Evolutionary conservation across 2,329 filamentous ascomycete genomes (phyloP).

Genomic region (Talaromyces sp.): DNA sequence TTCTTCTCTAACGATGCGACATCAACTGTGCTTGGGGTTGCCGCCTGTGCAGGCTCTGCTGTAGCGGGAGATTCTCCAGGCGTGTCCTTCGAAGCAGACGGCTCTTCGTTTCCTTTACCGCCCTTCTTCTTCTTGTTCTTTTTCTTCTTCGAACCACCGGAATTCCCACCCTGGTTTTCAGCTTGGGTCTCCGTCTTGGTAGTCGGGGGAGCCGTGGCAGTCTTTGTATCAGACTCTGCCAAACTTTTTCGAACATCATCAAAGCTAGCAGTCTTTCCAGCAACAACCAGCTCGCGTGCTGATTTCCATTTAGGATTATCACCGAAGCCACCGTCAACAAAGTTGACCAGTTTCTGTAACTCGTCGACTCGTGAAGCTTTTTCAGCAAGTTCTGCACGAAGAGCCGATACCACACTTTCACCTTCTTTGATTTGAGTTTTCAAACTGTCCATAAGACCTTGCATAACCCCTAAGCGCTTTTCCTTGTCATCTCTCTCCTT

Average conservation of each 20-base stretch:
- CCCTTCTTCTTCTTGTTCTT: conserved; percentile 88
- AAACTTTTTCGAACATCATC: conserved; percentile 30
- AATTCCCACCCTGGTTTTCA: conserved; percentile 16
- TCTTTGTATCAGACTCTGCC: conserved; percentile 21
- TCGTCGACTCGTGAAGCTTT: conserved; percentile 31
- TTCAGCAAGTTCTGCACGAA: conserved; percentile 40
- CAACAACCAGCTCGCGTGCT: conserved; percentile 27
- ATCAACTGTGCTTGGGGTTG: conserved; percentile 34
- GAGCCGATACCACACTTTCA: conserved; percentile 44
- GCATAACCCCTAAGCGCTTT: conserved; percentile 52
- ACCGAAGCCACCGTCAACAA: conserved; percentile 36
- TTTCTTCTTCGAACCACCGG: conserved; percentile 62
- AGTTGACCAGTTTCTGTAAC: conserved; percentile 33
- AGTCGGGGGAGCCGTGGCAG: conserved; percentile 16
- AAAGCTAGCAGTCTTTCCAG: conserved; percentile 31
- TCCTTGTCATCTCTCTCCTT: conserved; percentile 39
- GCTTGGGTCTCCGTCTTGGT: conserved; percentile 19
- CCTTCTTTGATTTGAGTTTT: conserved; percentile 52
- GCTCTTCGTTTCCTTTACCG: conserved; percentile 46
- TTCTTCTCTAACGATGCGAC: conserved; percentile 31
- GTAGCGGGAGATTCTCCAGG: conserved; percentile 6
- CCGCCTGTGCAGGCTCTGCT: conserved; percentile 11
- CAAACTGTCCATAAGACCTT: conserved; percentile 52
- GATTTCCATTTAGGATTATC: conserved; percentile 32
- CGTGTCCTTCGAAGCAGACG: conserved; percentile 20